Evolutionary conservation across 116 monocot species (phyloP).

Genomic region (Posidonia oceanica): DNA sequence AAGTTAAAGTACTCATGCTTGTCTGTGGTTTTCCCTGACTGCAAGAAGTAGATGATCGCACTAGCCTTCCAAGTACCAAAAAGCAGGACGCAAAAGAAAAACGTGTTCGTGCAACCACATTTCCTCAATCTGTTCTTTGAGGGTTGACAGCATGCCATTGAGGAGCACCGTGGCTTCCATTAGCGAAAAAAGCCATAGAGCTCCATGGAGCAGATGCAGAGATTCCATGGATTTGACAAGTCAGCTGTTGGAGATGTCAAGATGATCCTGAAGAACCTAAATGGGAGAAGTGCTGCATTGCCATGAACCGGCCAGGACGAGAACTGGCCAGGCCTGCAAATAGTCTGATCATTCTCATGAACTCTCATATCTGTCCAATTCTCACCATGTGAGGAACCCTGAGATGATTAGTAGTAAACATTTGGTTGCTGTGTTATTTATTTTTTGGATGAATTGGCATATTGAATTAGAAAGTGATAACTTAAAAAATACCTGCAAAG

Average conservation of each 20-base stretch:
- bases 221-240: conserved; percentile 49
- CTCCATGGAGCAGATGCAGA: conserved; percentile 92
- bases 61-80: too few species aligned
- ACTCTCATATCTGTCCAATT: conserved; percentile 68
- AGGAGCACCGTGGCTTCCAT: background rate
- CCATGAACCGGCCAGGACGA: conserved; percentile 71
- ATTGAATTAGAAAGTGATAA: background rate
- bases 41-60: too few species aligned
- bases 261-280: conserved; percentile 75
- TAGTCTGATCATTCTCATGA: conserved; percentile 64
- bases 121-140: too few species aligned
- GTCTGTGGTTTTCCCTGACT: too few species aligned
- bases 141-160: too few species aligned
- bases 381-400: conserved; percentile 80
- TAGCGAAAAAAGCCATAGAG: conserved; percentile 83
- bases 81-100: too few species aligned
- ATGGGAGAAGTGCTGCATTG: conserved; percentile 64
- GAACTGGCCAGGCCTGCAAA: conserved; percentile 77
- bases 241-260: conserved; percentile 39
- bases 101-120: too few species aligned
- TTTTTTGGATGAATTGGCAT: background rate
- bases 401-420: background rate
- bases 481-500: conserved; percentile 49
- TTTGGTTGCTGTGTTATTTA: background rate
- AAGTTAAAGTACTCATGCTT: too few species aligned